A percentile compares a stretch with the other conserved stretches of the same genome.
phyloP scores from a whole-genome alignment of 2,329 filamentous ascomycete genomes.

The Neonectria coccinea region DNA sequence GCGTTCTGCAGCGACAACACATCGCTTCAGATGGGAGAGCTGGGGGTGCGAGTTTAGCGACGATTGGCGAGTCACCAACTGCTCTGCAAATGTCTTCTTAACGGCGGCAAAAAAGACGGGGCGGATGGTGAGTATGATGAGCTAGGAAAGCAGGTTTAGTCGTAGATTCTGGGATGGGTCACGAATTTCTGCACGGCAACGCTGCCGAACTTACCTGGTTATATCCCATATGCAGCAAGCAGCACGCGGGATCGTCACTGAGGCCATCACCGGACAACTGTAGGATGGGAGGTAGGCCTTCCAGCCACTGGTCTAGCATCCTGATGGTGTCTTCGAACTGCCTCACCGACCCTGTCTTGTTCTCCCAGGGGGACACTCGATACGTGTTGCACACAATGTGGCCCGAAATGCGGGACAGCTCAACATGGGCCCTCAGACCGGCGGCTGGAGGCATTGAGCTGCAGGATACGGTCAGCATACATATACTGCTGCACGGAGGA shows the following conservation, averaged over 20 bases:
- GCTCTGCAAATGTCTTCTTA: slow-evolving; percentile 59
- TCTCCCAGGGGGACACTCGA: slow-evolving; percentile 51
- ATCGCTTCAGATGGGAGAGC: slow-evolving; percentile 51
- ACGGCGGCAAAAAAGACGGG: slow-evolving; percentile 62
- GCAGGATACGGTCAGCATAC: slow-evolving; percentile 4
- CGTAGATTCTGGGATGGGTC: too few relatives aligned
- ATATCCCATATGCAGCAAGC: slow-evolving; percentile 62
- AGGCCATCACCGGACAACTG: slow-evolving; percentile 51
- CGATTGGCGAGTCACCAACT: slow-evolving; percentile 48
- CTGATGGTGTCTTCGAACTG: slow-evolving; percentile 55
- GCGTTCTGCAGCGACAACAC: slow-evolving; percentile 57
- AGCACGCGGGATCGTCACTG: slow-evolving; percentile 57
- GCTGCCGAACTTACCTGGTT: slow-evolving; percentile 50
- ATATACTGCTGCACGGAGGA: neutral
- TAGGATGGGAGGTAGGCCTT: slow-evolving; percentile 53
- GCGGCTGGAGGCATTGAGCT: slow-evolving; percentile 58
- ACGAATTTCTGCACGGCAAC: neutral
- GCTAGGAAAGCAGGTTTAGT: slow-evolving; percentile 35
- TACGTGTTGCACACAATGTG: slow-evolving; percentile 63
- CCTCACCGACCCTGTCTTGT: slow-evolving; percentile 41
- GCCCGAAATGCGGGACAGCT: slow-evolving; percentile 60
- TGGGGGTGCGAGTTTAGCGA: slow-evolving; percentile 41
- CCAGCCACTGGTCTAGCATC: slow-evolving; percentile 57
- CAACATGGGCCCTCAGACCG: slow-evolving; percentile 60
- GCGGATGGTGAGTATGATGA: slow-evolving; percentile 61